Evolutionary conservation across 805 yeast genomes (phyloP), one percentile per base, ranked within the genome.

Genomic region (Schizosaccharomyces octosporus): DNA sequence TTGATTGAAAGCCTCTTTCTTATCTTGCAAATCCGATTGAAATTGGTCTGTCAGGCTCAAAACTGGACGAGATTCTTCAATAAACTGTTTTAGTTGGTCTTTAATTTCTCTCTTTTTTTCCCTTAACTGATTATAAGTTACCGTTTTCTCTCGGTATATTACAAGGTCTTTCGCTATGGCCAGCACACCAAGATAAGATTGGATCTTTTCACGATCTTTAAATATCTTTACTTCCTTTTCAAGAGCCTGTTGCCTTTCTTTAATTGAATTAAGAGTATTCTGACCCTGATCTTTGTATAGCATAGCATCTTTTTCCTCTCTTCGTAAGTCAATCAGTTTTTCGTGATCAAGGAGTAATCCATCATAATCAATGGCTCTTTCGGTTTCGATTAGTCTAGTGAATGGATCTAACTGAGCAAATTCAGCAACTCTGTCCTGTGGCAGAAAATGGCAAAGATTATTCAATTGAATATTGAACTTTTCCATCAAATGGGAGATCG

Each of bases 381-480:
- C 87, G 1, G 95, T 86, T 66, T 87, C 95, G 31, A 75, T 67
- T 13, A 93, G 74, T 7, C 90, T 72, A 63, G 81, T 81, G 64
- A 85, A 88, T 0, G 94, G 85, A 36, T 85, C 78, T 65, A 87
- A 73, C 2, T 83, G 79, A 0, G 97, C 95, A 74, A 93, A 93
- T 65, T 86, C 87, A 1, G 95, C 90, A 5, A 93, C 97, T 63
- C 94, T 77, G 67, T 90, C 97, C 69, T 93, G 99, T 0, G 98
- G 95, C 62, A 93, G 73, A 68, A 93, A 93, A 69, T 90, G 97
- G 68, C 97, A 89, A 60, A 90, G 75, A 69, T 90, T 93, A 69
- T 87, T 94, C 62, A 93, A 75, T 68, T 93, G 97, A 63, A 93
- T 84, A 67, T 85, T 85, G 64, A 81, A 76, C 1, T 68, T 67